phyloP scores from a whole-genome alignment of 2,329 filamentous ascomycete genomes.

The Cladobotryum protrusum region DNA sequence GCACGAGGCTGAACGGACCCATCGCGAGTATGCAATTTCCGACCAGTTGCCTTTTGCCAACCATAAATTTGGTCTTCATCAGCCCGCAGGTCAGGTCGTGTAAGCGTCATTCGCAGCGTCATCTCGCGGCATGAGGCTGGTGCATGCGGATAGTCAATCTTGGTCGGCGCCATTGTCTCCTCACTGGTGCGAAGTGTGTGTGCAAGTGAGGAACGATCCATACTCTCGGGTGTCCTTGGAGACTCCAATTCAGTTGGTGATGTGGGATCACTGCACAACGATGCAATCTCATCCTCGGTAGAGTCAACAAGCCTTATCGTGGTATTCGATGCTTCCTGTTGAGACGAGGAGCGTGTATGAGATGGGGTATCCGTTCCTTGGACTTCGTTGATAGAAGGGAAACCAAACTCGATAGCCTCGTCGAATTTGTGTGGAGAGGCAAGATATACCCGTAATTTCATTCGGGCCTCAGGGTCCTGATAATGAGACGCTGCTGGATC shows the following conservation, averaged over 20 bases:
- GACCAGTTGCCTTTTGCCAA: constrained; percentile 45
- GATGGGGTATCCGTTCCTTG: constrained; percentile 25
- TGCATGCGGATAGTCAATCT: constrained; percentile 42
- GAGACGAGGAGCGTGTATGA: constrained; percentile 18
- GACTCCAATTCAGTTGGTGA: constrained; percentile 55
- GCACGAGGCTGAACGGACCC: constrained; percentile 26
- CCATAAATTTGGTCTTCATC: constrained; percentile 67
- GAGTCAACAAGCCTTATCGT: constrained; percentile 52
- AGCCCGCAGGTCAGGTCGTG: constrained; percentile 76
- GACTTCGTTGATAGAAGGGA: constrained; percentile 58
- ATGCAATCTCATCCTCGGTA: constrained; percentile 51
- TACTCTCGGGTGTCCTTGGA: constrained; percentile 48
- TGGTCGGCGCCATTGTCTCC: constrained; percentile 24
- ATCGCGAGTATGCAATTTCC: constrained; percentile 36
- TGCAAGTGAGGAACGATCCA: constrained; percentile 33
- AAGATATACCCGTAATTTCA: constrained; percentile 79
- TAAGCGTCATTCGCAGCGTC: constrained; percentile 94
- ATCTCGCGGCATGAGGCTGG: constrained; percentile 67
- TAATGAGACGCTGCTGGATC: constrained; percentile 77
- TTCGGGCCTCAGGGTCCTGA: constrained; percentile 79
- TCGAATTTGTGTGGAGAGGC: constrained; percentile 93
- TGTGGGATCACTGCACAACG: constrained; percentile 47
- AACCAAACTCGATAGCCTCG: constrained; percentile 89
- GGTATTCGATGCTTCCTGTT: constrained; percentile 26
- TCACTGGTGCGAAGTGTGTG: constrained; percentile 22